These are phyloP conservation scores for Micractinium sp. DNA, from an alignment of 139 green algal genomes.

Conservation along the genomic window DNA sequence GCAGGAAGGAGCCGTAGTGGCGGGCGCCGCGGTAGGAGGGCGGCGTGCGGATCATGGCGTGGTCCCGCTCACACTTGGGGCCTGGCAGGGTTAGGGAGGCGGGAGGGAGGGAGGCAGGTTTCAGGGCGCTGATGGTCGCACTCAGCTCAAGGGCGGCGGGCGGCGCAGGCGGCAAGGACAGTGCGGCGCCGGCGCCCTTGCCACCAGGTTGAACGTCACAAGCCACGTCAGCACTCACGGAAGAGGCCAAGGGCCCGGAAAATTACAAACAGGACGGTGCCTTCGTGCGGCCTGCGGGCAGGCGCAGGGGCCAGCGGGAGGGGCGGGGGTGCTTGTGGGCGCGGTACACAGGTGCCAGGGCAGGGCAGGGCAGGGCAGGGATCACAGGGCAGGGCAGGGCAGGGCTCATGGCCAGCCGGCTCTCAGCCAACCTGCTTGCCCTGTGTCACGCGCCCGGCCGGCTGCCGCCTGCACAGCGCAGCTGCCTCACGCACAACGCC, in stretches of 20 bases:
- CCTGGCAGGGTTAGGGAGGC: neutral
- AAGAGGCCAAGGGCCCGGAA: slow-evolving; percentile 13
- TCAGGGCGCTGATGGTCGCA: too few species aligned
- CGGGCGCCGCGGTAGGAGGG: slow-evolving; percentile 19
- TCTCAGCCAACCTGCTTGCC: too few species aligned
- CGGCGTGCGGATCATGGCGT: slow-evolving; percentile 20
- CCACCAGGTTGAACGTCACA: neutral
- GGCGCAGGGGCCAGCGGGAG: neutral
- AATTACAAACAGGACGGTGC: slow-evolving; percentile 28
- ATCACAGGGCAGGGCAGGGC: too few species aligned
- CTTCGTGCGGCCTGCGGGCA: slow-evolving; percentile 25
- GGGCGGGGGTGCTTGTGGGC: too few species aligned
- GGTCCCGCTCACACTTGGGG: slow-evolving; percentile 11
- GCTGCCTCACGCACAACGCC: neutral
- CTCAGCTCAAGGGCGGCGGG: too few species aligned
- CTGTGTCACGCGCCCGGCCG: too few species aligned
- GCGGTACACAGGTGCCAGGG: too few species aligned
- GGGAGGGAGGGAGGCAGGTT: neutral
- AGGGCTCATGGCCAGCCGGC: too few species aligned
- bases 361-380: too few species aligned
- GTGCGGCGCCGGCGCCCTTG: too few species aligned
- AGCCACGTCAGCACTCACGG: slow-evolving; percentile 10
- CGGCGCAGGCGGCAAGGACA: too few species aligned
- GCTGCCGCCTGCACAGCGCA: neutral
- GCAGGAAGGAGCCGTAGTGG: neutral